Evolutionary conservation across 169 alveolate genomes (phyloP).

Genomic region (Cryptosporidium sp.): DNA sequence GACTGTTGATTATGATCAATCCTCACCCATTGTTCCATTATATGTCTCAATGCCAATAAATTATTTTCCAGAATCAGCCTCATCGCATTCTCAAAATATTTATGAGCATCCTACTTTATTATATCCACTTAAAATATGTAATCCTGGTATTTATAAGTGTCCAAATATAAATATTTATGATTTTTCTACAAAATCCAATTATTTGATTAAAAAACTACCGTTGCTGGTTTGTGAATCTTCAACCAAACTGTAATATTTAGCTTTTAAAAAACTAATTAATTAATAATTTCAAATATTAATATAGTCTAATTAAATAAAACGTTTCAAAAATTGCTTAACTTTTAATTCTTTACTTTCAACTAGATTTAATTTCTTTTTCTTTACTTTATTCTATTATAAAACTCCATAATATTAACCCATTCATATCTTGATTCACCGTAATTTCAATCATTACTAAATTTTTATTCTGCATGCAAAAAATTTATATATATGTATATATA

Average conservation of each 20-base stretch:
- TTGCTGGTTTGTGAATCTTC: conserved; percentile 34
- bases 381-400: no score
- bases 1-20: conserved; percentile 31
- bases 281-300: no score
- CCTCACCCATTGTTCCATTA: conserved; percentile 39
- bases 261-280: background rate
- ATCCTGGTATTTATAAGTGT: conserved; percentile 70
- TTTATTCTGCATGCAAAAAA: background rate
- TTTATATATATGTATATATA: background rate
- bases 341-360: background rate
- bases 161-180: conserved; percentile 57
- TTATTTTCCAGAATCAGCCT: background rate
- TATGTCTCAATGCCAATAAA: conserved; percentile 39
- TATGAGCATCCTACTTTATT: conserved; percentile 14
- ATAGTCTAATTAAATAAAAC: no score
- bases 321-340: no score
- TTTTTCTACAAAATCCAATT: conserved; percentile 25
- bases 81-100: background rate
- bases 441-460: no score
- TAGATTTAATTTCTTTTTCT: no score
- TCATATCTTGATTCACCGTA: no score
- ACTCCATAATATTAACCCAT: background rate
- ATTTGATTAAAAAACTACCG: conserved; percentile 26
- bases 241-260: background rate
- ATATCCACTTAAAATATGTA: conserved; percentile 64